Conservation (phyloP, 2,329 filamentous ascomycete genomes). For the Beauveria pseudobassiana region DNA sequence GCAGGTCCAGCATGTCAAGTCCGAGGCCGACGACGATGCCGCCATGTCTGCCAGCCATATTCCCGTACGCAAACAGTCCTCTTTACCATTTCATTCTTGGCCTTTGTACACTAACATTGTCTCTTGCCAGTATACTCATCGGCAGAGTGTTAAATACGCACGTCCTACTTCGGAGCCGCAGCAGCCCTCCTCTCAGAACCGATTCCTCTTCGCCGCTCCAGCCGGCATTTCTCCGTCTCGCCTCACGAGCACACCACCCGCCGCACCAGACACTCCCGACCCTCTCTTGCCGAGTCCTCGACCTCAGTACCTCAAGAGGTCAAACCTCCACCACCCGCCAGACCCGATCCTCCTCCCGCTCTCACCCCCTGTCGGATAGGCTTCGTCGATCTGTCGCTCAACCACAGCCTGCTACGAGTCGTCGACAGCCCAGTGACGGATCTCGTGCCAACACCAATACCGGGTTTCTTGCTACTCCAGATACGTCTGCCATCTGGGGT, state of each 20-base stretch:
- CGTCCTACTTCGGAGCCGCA: background rate
- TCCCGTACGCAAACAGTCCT: background rate
- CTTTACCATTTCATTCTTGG: background rate
- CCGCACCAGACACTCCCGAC: constrained; percentile 22
- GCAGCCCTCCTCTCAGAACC: background rate
- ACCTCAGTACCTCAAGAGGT: constrained; percentile 16
- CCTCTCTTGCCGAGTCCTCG: constrained; percentile 24
- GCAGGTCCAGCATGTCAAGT: constrained; percentile 13
- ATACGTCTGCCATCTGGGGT: constrained; percentile 40
- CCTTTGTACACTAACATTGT: background rate
- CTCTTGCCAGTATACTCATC: background rate
- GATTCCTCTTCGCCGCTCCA: constrained; percentile 17
- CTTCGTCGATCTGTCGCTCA: constrained; percentile 26
- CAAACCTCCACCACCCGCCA: constrained; percentile 17
- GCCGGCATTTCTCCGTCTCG: constrained; percentile 25
- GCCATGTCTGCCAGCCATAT: background rate
- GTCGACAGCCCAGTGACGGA: constrained; percentile 10
- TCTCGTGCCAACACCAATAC: background rate
- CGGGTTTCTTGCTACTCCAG: constrained; percentile 48
- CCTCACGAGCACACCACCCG: constrained; percentile 27
- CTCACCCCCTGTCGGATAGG: constrained; percentile 27
- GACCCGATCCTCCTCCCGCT: constrained; percentile 22
- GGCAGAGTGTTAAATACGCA: background rate
- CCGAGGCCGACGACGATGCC: constrained; percentile 8
- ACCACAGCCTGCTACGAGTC: background rate